Conservation (phyloP, 129 eudicot genomes). For the Escallonia herrerae region DNA sequence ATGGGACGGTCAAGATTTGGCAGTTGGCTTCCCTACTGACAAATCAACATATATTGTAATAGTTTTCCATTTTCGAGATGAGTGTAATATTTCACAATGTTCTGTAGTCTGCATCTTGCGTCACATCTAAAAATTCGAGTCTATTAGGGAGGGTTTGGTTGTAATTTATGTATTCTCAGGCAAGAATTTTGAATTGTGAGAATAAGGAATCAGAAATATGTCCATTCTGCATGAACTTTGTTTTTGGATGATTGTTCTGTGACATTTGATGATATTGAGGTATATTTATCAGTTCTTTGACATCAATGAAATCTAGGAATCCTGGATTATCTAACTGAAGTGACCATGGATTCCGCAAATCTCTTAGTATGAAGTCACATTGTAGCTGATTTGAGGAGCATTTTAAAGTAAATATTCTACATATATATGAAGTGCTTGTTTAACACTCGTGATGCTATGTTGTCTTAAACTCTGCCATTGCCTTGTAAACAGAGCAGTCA, state of each 20-base stretch:
- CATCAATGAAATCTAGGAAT: neutral
- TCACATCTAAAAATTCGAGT: neutral
- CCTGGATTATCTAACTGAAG: neutral
- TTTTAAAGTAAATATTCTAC: too few relatives aligned
- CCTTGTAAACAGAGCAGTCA: too few relatives aligned
- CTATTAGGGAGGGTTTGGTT: neutral
- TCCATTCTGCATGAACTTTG: too few relatives aligned
- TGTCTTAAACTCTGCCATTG: too few relatives aligned
- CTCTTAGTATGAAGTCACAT: too few relatives aligned
- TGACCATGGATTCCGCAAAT: too few relatives aligned
- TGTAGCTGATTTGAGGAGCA: too few relatives aligned
- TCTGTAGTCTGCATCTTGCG: neutral
- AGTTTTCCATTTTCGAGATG: neutral
- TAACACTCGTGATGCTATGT: too few relatives aligned
- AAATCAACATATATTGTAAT: neutral
- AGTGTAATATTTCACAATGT: neutral
- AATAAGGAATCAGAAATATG: neutral
- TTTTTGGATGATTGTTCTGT: too few relatives aligned
- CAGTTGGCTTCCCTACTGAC: conserved; percentile 36
- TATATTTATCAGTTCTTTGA: neutral
- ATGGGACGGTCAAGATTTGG: conserved; percentile 87
- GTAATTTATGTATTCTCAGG: neutral
- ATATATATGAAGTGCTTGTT: too few relatives aligned
- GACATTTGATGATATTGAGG: neutral
- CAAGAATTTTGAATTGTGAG: neutral